These are phyloP conservation scores for Boletellus ananas DNA, from an alignment of 768 basidiomycete genomes.

Conservation along the genomic window DNA sequence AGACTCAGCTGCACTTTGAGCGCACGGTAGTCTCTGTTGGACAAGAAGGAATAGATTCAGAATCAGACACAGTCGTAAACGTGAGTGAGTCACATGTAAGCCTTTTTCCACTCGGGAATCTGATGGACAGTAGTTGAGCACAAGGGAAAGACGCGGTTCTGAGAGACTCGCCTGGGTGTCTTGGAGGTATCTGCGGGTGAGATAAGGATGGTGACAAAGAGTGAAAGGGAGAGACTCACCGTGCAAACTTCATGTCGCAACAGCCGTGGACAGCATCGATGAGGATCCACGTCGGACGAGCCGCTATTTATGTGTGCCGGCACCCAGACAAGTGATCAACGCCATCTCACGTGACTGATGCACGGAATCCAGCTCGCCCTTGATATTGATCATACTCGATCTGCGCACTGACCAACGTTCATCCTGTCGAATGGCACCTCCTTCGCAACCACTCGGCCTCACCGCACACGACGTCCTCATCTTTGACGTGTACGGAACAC, in stretches of 20 bases:
- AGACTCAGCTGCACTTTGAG: conserved; percentile 69
- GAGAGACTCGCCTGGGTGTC: conserved; percentile 54
- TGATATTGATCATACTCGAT: no score
- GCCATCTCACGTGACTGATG: no score
- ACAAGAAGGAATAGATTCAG: not conserved
- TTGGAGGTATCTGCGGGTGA: conserved; percentile 50
- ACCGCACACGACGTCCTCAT: conserved; percentile 42
- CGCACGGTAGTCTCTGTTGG: conserved; percentile 61
- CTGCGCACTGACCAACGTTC: no score
- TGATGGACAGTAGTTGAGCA: conserved; percentile 23
- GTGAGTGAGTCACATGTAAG: conserved; percentile 20
- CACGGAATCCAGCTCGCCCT: no score
- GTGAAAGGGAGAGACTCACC: conserved; percentile 32
- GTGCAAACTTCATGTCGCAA: conserved; percentile 55
- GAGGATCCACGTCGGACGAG: no score
- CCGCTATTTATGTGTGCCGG: no score
- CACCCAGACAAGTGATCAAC: no score
- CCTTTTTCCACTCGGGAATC: conserved; percentile 58
- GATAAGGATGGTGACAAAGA: no score
- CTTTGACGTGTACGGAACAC: conserved; percentile 77
- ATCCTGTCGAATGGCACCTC: conserved; percentile 13
- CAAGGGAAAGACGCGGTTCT: not conserved
- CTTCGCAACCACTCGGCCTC: not conserved
- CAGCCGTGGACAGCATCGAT: not conserved
- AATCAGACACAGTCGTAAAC: not conserved